phyloP scores from a whole-genome alignment of 179 eudicot species.

The Amaranthus tricolor region DNA sequence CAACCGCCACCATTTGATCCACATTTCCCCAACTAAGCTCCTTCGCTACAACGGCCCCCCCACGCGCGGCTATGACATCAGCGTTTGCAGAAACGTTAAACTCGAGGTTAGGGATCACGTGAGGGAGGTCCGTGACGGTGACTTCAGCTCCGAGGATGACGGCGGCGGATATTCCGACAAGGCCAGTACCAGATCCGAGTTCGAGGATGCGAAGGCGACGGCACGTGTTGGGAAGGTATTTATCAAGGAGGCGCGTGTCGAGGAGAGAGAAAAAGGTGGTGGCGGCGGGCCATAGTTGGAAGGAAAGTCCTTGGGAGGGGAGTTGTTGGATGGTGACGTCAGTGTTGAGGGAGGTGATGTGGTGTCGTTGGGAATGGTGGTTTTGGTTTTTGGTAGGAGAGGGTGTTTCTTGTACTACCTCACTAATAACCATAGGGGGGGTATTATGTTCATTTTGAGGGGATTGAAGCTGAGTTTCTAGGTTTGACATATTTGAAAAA shows the following conservation, averaged over 20 bases:
- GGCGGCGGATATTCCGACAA: conserved; percentile 74
- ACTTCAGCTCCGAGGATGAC: conserved; percentile 63
- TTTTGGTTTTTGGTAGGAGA: not conserved
- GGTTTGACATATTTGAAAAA: conserved; percentile 12
- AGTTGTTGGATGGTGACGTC: conserved; percentile 57
- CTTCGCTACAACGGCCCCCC: conserved; percentile 50
- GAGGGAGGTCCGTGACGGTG: conserved; percentile 71
- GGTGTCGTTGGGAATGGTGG: conserved; percentile 31
- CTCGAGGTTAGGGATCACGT: conserved; percentile 54
- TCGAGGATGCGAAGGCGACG: conserved; percentile 59
- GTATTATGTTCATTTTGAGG: conserved; percentile 10
- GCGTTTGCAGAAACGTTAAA: conserved; percentile 54
- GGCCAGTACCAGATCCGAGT: conserved; percentile 85
- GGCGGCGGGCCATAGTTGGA: conserved; percentile 92
- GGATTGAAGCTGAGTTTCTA: conserved; percentile 22
- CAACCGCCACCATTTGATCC: conserved; percentile 57
- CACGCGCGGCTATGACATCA: conserved; percentile 25
- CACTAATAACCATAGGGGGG: not conserved
- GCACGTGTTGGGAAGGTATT: conserved; percentile 19
- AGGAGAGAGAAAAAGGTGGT: conserved; percentile 56
- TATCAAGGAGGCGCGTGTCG: conserved; percentile 29
- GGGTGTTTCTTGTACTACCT: not conserved
- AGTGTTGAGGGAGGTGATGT: conserved; percentile 43
- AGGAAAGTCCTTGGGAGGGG: conserved; percentile 65
- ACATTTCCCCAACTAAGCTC: conserved; percentile 72